Percentiles rank a stretch among this genome's conserved stretches.
phyloP scores from a whole-genome alignment of 129 eudicot genomes.

The Calendula officinalis region DNA sequence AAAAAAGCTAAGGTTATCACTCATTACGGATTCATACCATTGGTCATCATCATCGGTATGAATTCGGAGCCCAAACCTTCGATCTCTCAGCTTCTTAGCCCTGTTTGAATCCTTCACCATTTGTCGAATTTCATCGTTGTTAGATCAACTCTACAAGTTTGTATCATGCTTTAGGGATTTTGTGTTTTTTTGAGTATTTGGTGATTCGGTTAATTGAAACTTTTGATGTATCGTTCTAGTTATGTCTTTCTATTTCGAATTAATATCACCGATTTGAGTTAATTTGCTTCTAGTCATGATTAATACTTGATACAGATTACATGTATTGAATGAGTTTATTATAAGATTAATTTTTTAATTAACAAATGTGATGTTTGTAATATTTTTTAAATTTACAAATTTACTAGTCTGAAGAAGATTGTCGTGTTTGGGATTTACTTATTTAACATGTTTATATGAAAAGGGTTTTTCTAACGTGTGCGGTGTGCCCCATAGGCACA shows the following conservation, averaged over 20 bases:
- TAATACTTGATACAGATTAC: no score
- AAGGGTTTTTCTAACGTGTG: no score
- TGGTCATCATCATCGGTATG: conserved; percentile 82
- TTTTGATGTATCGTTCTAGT: neutral
- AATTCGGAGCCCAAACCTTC: conserved; percentile 84
- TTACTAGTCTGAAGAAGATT: no score
- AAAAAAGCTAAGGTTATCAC: conserved; percentile 80
- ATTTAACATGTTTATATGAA: no score
- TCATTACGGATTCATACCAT: conserved; percentile 80
- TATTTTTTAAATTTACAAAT: no score
- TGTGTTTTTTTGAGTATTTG: conserved; percentile 2
- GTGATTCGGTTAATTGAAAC: neutral
- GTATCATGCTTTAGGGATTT: conserved; percentile 17
- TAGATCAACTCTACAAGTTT: neutral
- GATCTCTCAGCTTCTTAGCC: conserved; percentile 67
- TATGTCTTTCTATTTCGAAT: conserved; percentile 9
- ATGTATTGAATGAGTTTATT: no score
- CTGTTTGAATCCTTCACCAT: conserved; percentile 34
- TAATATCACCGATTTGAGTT: neutral
- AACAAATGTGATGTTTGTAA: no score
- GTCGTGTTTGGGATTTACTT: no score
- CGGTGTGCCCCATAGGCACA: no score
- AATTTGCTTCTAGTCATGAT: no score
- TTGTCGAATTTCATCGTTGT: conserved; percentile 17
- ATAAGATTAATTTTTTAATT: no score